A percentile compares a stretch with the other conserved stretches of the same genome.
phyloP scores from a whole-genome alignment of 129 eudicot species.

The Saposhnikovia divaricata region DNA sequence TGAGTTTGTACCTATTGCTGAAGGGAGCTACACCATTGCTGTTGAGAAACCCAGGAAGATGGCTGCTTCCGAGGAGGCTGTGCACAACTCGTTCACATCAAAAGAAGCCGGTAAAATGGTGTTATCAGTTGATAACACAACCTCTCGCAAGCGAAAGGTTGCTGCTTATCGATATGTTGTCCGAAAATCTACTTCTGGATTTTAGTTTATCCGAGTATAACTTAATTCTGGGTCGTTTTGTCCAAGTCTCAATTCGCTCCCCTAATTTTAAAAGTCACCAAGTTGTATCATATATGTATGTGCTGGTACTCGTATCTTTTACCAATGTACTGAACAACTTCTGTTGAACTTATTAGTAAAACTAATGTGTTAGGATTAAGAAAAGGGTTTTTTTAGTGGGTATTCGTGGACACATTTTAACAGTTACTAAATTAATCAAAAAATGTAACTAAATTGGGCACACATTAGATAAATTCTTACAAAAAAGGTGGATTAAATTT shows the following conservation, averaged over 20 bases:
- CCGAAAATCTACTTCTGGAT: constrained; percentile 35
- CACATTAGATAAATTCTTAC: too few species aligned
- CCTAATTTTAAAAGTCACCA: constrained; percentile 5
- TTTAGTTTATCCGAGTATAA: background rate
- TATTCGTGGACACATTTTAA: too few species aligned
- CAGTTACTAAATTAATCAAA: too few species aligned
- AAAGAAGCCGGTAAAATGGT: constrained; percentile 76
- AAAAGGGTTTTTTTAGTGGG: too few species aligned
- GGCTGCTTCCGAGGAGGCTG: constrained; percentile 44
- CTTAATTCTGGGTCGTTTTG: background rate
- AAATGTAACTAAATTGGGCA: too few species aligned
- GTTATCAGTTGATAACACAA: constrained; percentile 74
- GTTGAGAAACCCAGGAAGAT: constrained; percentile 65
- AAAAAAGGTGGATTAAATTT: background rate
- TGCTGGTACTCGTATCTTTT: background rate
- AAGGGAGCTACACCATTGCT: constrained; percentile 68
- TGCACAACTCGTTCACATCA: constrained; percentile 63
- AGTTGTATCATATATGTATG: background rate
- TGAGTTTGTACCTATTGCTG: constrained; percentile 55
- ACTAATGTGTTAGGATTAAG: background rate
- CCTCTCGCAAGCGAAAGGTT: constrained; percentile 63
- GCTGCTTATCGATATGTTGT: constrained; percentile 86
- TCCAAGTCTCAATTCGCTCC: background rate
- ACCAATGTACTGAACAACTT: background rate
- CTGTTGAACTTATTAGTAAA: background rate